A percentile compares a stretch with the other conserved stretches of the same genome.
Conservation (phyloP, 768 basidiomycete genomes). For the Xanthoconium stramineum region DNA sequence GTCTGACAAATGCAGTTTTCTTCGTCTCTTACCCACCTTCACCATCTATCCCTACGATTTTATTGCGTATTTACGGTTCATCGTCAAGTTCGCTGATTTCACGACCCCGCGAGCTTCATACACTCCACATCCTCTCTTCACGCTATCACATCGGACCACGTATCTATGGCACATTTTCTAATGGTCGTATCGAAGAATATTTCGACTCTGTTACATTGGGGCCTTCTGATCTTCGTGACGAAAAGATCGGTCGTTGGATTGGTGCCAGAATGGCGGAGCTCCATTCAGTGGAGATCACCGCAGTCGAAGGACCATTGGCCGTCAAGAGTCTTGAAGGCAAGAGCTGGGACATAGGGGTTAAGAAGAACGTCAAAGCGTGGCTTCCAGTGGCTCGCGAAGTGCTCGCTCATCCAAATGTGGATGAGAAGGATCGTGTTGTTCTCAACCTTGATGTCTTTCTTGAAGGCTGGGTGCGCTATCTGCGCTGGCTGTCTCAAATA, state of each 20-base stretch:
- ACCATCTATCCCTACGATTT: slow-evolving; percentile 56
- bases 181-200: slow-evolving; percentile 94
- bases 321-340: slow-evolving; percentile 40
- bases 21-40: slow-evolving; percentile 77
- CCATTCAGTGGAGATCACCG: slow-evolving; percentile 82
- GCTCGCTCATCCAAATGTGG: slow-evolving; percentile 55
- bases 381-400: slow-evolving; percentile 67
- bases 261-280: slow-evolving; percentile 95
- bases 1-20: slow-evolving; percentile 94
- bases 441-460: slow-evolving; percentile 67
- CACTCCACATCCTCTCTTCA: slow-evolving; percentile 86
- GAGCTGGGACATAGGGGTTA: slow-evolving; percentile 56
- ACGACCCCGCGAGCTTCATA: slow-evolving; percentile 80
- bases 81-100: slow-evolving; percentile 86
- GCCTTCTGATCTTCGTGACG: slow-evolving; percentile 73
- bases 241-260: slow-evolving; percentile 76
- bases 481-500: slow-evolving; percentile 61
- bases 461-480: slow-evolving; percentile 64
- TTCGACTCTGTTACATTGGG: slow-evolving; percentile 85
- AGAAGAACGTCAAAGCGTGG: slow-evolving; percentile 72
- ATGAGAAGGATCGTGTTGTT: slow-evolving; percentile 42
- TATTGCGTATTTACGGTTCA: slow-evolving; percentile 90
- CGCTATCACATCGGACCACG: slow-evolving; percentile 85
- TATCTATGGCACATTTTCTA: slow-evolving; percentile 92
- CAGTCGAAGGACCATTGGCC: slow-evolving; percentile 49